These are phyloP conservation scores for Tricholoma hemisulphureum DNA, from an alignment of 768 basidiomycete genomes.

Conservation along the genomic window DNA sequence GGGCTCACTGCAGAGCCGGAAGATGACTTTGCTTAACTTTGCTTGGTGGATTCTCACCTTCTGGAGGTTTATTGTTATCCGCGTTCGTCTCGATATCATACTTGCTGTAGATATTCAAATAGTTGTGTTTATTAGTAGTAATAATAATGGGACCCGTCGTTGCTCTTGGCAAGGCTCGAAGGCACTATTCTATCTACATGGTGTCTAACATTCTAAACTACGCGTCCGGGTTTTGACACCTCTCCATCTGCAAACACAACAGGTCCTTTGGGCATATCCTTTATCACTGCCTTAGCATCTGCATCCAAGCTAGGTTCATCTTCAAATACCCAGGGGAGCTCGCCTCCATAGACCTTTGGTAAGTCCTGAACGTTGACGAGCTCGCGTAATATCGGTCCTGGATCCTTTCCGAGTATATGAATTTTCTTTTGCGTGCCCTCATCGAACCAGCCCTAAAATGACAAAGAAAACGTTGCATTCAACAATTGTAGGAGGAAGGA, in stretches of 20 bases:
- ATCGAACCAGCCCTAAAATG: slow-evolving; percentile 71
- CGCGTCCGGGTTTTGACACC: slow-evolving; percentile 27
- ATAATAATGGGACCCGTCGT: background rate
- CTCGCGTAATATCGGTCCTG: slow-evolving; percentile 48
- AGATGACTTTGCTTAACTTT: slow-evolving; percentile 40
- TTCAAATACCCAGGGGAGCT: slow-evolving; percentile 67
- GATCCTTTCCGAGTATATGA: slow-evolving; percentile 64
- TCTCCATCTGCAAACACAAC: slow-evolving; percentile 47
- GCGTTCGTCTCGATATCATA: background rate
- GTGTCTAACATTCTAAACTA: background rate
- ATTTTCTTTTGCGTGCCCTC: slow-evolving; percentile 77
- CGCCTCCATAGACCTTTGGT: slow-evolving; percentile 73
- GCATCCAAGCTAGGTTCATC: slow-evolving; percentile 67
- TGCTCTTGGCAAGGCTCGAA: background rate
- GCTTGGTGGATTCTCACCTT: background rate
- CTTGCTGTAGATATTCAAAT: background rate
- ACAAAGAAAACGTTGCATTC: background rate
- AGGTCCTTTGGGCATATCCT: slow-evolving; percentile 57
- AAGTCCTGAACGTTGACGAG: slow-evolving; percentile 48
- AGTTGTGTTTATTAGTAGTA: background rate
- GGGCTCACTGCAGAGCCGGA: slow-evolving; percentile 67
- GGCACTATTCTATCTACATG: background rate
- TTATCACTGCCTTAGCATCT: slow-evolving; percentile 44
- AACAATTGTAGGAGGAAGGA: background rate
- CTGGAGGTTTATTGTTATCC: background rate